Base-by-base conservation (phyloP, 352 stramenopile genomes). In the Phytophthora rubi region DNA sequence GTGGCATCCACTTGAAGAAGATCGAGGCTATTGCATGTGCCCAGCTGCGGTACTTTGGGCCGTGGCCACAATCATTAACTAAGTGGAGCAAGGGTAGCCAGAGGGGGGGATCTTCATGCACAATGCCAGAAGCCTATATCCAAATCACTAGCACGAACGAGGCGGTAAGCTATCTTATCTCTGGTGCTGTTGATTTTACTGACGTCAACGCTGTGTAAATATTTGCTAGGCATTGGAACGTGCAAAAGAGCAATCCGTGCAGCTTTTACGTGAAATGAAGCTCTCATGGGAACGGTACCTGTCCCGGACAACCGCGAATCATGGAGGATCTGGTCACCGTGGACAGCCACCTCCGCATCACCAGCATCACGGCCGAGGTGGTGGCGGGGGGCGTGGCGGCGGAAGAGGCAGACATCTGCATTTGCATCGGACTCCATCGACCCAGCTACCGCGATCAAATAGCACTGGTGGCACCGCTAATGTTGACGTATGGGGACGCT, bases 1-100 rank as follows among this genome's bases (percentile, higher is more conserved):
- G 84, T 10, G 86, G 79, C 1, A 78, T 93, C 15, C 66, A 91
- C 60, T 62, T 92, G 30, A 93, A 93, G 72, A 81, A 76, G 39
- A 84, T 88, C 45, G 79, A 88, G 59, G 76, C 76, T 10, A 78
- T 83, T 53, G 74, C 76, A 4, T 90, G 80, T 57, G 81, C 81
- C 13, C 79, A 90, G 53, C 57, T 90, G 52, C 76, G 79, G 16
- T 90, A 89, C 73, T 79, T 81, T 65, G 76, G 77, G 13, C 78
- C 70, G 39, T 84, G 73, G 73, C 63, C 71, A 4, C 60, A 75
- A 28, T 62, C 71, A 6, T 52, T 78, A 15, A 42, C n/a, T 13
- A 72, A 73, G 18, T 68, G 63, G 42, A 75, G 70, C 48, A 77
- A 71, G 23, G 57, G 53, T 15, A 54, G 54, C 9, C 69, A 60